Base-by-base conservation (phyloP, 2,329 filamentous ascomycete species). In the Aspergillus sp. region DNA sequence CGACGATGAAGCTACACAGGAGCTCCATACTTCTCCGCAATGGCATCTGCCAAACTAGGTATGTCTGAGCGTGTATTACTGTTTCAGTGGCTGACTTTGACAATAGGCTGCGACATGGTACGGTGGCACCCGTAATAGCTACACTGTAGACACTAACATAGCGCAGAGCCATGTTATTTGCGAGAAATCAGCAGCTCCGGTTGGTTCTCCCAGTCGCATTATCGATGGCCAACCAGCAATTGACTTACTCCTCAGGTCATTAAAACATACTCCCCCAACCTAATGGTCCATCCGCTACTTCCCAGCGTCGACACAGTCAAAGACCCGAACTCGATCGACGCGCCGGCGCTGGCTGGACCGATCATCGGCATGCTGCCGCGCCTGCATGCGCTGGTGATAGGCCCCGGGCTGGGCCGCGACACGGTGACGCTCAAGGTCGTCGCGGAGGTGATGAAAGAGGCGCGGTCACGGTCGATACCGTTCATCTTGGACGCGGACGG, bases 201-300 rank as follows among this genome's bases (percentile, higher is more conserved):
- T 63, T 57, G 30, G 50, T 40, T 20, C 17, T 16, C 15, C 17
- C 28, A 13, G n/a, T 17, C 17, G 14, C 20, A 14, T 26, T 5
- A n/a, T 26, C 22, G 30, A 11, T 26, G 4, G 11, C 8, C 13
- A 16, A 15, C 13, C 19, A 24, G 13, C 8, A n/a, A 17, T n/a
- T 30, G 19, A 30, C 12, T 5, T 8, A 12, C 7, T n/a, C n/a
- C n/a, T n/a, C 55, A 68, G 51, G 88, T 95, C 24, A 94, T 98
- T 64, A 98, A 98, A 68, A 85, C 86, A 3, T 98, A 96, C 67
- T 95, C 88, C 13, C 91, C 91, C 2, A 95, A 96, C 58, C 71
- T 98, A 16, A 98, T 98, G 89, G 91, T 98, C 8, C 91, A 96
- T 60, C 91, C 91, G 1, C 75, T 95, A 45, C 89, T 98, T 77